Conservation (phyloP, 441 rosid species). For the Pelargonium cotyledonis region DNA sequence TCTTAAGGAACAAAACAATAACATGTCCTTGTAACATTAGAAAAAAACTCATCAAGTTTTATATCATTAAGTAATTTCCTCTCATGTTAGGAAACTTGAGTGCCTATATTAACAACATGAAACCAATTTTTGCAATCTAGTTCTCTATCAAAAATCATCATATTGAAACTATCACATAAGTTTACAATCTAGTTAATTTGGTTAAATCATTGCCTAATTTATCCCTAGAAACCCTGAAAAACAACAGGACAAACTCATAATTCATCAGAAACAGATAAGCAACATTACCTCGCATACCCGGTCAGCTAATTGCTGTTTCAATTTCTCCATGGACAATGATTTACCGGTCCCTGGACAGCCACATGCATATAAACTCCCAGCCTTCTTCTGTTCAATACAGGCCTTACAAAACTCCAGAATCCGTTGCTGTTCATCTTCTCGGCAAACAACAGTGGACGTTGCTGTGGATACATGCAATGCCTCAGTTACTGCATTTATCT, state of each 20-base stretch:
- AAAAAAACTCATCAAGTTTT: neutral
- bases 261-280: neutral
- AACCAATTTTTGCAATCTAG: neutral
- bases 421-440: constrained; percentile 56
- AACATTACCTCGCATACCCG: constrained; percentile 57
- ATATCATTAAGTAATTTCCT: neutral
- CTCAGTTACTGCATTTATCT: constrained; percentile 53
- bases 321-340: constrained; percentile 68
- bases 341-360: constrained; percentile 92
- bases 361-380: constrained; percentile 69
- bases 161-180: too few relatives aligned
- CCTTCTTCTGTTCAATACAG: constrained; percentile 44
- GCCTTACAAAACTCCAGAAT: constrained; percentile 57
- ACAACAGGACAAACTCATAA: neutral
- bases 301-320: constrained; percentile 40
- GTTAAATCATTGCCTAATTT: too few relatives aligned
- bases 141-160: too few relatives aligned
- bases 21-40: neutral
- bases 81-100: neutral
- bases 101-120: neutral
- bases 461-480: constrained; percentile 61
- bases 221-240: neutral
- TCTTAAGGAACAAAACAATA: constrained; percentile 3
- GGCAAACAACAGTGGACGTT: constrained; percentile 49
- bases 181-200: too few relatives aligned